phyloP scores from a whole-genome alignment of 106 monocot genomes.

The Acorus calamus region DNA sequence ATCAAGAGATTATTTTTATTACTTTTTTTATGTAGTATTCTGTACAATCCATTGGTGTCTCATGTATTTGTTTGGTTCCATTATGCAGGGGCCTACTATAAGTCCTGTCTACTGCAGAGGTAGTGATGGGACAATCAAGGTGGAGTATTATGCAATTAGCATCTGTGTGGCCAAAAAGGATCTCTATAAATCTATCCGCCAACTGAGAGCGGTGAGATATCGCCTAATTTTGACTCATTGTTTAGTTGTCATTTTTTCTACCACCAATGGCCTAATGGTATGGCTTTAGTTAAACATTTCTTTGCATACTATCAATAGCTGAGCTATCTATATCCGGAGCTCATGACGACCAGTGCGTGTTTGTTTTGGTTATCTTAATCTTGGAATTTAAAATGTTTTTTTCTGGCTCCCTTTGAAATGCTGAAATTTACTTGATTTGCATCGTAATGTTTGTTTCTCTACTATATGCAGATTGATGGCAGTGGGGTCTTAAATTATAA shows the following conservation, averaged over 20 bases:
- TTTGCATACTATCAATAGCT: too few species aligned
- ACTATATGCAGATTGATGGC: constrained; percentile 45
- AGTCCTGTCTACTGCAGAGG: constrained; percentile 67
- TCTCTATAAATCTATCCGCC: constrained; percentile 85
- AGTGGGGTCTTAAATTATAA: constrained; percentile 73
- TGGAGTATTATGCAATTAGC: constrained; percentile 81
- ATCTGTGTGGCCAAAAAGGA: constrained; percentile 71
- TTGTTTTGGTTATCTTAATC: too few species aligned
- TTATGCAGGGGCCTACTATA: constrained; percentile 76
- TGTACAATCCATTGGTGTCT: neutral
- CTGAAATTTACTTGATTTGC: neutral
- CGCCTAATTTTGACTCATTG: neutral
- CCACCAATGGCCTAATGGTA: too few species aligned
- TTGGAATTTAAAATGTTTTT: too few species aligned
- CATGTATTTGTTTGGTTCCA: too few species aligned
- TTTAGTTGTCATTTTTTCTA: neutral
- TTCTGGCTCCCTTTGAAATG: neutral
- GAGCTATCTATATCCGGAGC: too few species aligned
- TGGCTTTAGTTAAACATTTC: too few species aligned
- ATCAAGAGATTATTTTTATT: neutral
- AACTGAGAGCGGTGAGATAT: constrained; percentile 75
- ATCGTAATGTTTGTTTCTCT: neutral
- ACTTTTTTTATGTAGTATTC: neutral
- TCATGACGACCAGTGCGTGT: too few species aligned
- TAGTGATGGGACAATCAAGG: constrained; percentile 37